Evolutionary conservation across 768 basidiomycete species (phyloP).

Genomic region (Porpolomopsis calyptriformis): DNA sequence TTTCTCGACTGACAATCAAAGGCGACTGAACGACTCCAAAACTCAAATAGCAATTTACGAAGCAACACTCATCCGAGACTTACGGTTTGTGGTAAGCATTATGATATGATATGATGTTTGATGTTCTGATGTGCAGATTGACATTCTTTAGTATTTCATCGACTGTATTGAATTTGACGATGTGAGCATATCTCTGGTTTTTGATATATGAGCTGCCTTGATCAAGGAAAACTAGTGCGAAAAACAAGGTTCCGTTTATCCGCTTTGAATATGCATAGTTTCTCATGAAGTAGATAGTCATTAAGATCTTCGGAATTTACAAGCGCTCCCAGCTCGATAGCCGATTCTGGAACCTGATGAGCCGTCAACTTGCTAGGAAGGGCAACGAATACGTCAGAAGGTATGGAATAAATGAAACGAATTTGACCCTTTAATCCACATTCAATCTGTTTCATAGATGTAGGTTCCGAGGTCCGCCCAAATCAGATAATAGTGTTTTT

Average conservation of each 20-base stretch:
- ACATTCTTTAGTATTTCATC: no score
- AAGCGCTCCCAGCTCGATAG: conserved; percentile 30
- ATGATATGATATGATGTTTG: no score
- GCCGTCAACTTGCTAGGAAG: conserved; percentile 27
- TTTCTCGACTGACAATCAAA: conserved; percentile 61
- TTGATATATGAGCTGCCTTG: no score
- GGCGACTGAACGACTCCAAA: conserved; percentile 33
- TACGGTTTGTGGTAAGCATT: not conserved
- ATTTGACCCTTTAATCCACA: no score
- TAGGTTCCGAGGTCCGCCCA: conserved; percentile 22
- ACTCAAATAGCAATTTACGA: not conserved
- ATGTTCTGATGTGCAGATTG: no score
- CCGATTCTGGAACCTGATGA: conserved; percentile 29
- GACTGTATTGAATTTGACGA: no score
- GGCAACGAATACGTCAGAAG: conserved; percentile 43
- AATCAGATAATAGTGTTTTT: not conserved
- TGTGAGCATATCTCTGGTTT: no score
- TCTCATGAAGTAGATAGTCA: conserved; percentile 12
- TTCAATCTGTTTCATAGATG: conserved; percentile 27
- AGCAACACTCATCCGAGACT: not conserved
- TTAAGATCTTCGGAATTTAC: conserved; percentile 30
- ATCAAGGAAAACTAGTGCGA: not conserved
- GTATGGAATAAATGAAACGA: conserved; percentile 18
- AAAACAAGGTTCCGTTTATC: not conserved
- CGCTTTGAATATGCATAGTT: not conserved